Evolutionary conservation across 1,139 yeast species (phyloP), one percentile per base, ranked within the genome.

Genomic region (Arxiozyma telluris): DNA sequence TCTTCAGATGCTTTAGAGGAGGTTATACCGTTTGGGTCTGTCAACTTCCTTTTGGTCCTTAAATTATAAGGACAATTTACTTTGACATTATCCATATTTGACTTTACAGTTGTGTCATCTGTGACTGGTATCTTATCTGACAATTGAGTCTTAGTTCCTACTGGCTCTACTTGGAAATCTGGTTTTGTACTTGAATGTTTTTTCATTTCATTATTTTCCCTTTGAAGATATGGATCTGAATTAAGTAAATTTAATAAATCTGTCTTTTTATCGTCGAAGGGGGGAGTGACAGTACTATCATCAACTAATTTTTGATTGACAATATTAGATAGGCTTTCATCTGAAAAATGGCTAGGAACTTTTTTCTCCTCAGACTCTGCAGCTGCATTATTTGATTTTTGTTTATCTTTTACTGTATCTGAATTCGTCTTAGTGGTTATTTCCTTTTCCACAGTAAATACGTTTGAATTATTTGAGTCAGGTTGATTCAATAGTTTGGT

Each of bases 41-140:
- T 34, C 3, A 46, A 34, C 27, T 48, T 41, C 49, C 43, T 44
- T 45, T 38, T 39, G 22, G n/a, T 21, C 39, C 18, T 43, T 23
- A 47, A 46, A 20, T 49, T 42, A 38, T 46, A 46, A 20, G 49
- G 42, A 22, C 42, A 34, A 38, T 46, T 46, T 27, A 46, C 42
- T 21, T 30, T 17, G 5, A 46, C 30, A 5, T 38, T 21, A 21
- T 23, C 21, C 4, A 17, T 30, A 11, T 20, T 34, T 12, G 30
- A 7, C 34, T 34, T 38, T 17, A 18, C 9, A 17, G n/a, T 21
- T 30, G n/a, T 45, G 4, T 6, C 25, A 20, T 20, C 34, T 43
- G 17, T 43, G 39, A 15, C 6, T 34, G 39, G 39, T 34, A 15
- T 34, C n/a, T 34, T 34, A 15, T 15, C n/a, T 34, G 39, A 34